phyloP scores from a whole-genome alignment of 768 basidiomycete genomes.

The Suillus ampliporus region DNA sequence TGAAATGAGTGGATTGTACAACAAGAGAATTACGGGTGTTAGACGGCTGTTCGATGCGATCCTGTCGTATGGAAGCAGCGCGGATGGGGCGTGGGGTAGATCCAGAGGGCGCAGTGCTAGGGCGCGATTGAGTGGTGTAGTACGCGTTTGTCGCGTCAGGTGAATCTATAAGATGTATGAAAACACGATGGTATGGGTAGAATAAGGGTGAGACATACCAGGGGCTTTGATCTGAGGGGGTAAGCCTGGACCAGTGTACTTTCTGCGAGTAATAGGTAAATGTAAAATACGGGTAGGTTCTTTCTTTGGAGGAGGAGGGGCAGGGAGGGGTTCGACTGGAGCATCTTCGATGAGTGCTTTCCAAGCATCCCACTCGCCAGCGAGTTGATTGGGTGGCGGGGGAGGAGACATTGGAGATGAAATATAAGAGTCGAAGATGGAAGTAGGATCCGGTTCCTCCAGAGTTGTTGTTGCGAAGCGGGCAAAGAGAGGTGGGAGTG shows the following conservation, averaged over 20 bases:
- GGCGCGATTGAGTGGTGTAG: too few species aligned
- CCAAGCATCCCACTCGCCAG: constrained; percentile 35
- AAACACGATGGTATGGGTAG: neutral
- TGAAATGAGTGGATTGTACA: too few species aligned
- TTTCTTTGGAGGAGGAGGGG: neutral
- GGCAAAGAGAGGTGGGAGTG: constrained; percentile 48
- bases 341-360: constrained; percentile 11
- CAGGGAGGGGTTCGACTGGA: neutral
- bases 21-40: neutral
- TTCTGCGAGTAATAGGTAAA: neutral
- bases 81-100: constrained; percentile 14
- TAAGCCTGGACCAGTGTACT: constrained; percentile 4
- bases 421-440: constrained; percentile 12
- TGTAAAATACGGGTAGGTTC: neutral
- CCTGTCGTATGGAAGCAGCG: constrained; percentile 25
- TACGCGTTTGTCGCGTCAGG: too few species aligned
- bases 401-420: neutral
- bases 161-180: constrained; percentile 12
- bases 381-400: too few species aligned
- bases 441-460: constrained; percentile 32
- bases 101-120: too few species aligned
- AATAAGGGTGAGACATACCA: constrained; percentile 27
- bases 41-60: constrained; percentile 9
- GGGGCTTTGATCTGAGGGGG: neutral
- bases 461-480: constrained; percentile 42